A percentile compares a stretch with the other conserved stretches of the same genome.
Conservation (phyloP, 805 yeast species). For the Priceomyces medius region DNA sequence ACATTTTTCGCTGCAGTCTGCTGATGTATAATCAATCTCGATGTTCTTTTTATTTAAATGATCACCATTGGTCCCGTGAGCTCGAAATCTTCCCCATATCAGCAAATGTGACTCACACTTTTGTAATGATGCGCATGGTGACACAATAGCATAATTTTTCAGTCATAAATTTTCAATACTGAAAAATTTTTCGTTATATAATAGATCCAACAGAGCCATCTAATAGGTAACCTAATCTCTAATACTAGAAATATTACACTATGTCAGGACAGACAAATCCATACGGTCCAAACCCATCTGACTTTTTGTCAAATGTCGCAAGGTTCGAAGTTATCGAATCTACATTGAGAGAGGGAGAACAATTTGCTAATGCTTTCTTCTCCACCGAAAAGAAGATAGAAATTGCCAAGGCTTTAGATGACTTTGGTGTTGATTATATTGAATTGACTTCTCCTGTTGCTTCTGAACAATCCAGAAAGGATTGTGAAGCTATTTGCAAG, state of each 20-base stretch:
- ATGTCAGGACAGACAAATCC: conserved; percentile 37
- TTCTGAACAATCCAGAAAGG: conserved; percentile 55
- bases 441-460: conserved; percentile 62
- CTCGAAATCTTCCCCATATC: not conserved
- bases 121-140: not conserved
- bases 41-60: not conserved
- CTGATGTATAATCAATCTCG: not conserved
- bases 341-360: conserved; percentile 63
- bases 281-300: conserved; percentile 60
- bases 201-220: not conserved
- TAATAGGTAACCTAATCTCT: no score
- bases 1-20: no score
- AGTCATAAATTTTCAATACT: not conserved
- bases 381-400: conserved; percentile 55
- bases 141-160: conserved; percentile 5
- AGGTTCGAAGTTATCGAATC: conserved; percentile 56
- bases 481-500: conserved; percentile 60
- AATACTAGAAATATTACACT: conserved; percentile 2
- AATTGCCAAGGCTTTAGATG: conserved; percentile 60
- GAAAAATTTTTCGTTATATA: conserved; percentile 1
- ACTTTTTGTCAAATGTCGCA: conserved; percentile 53
- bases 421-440: conserved; percentile 60
- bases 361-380: conserved; percentile 62
- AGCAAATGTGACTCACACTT: conserved; percentile 3
- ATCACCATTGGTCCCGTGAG: not conserved